Base-by-base conservation (phyloP, 1,284 basidiomycete species). In the Athelia psychrophila region DNA sequence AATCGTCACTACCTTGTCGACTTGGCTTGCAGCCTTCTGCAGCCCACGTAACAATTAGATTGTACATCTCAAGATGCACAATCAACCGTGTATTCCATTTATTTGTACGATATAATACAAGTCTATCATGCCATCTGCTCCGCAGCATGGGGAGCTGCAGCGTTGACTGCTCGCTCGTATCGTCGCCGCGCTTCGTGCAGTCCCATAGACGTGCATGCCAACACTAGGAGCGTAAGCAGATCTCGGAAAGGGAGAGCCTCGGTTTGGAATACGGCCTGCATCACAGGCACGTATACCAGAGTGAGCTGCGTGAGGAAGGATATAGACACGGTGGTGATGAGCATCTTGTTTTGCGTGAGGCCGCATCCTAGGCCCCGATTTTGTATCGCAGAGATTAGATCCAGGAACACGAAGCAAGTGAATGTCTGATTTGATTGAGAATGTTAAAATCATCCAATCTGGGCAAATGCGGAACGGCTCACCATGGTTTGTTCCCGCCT, bases 181-280 rank as follows among this genome's bases (percentile, higher is more conserved):
- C 78, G 72, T 62, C 95, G 74, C 62, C 96, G 74, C 24, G 71
- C 80, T 72, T 98, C 94, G 66, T 98, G 95, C 57, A 91, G 51
- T 19, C 64, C 70, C 64, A 94, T 84, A 50, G 88, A 90, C 15
- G 80, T 73, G 1, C 64, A 83, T 0, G 84, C 92, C 25, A 98
- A 71, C n/a, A 73, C 71, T 22, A 95, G 64, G 2, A 99, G 75
- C 33, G 88, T 80, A 24, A 75, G 71, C 54, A 99, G 60, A 69
- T 99, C 96, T 44, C 77, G 69, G 18, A 75, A 50, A 25, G 76
- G 74, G 15, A 99, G 75, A 6, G 89, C 84, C 57, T 89, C 89
- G 10, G 96, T 99, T 72, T 98, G 94, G 80, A 98, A 99, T 44
- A 99, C 78, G 47, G 81, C 77, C 69, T 98, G 96, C 76, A 98